These are phyloP conservation scores for Ceratocystis albifundus DNA, from an alignment of 2,329 filamentous ascomycete genomes.

Conservation along the genomic window DNA sequence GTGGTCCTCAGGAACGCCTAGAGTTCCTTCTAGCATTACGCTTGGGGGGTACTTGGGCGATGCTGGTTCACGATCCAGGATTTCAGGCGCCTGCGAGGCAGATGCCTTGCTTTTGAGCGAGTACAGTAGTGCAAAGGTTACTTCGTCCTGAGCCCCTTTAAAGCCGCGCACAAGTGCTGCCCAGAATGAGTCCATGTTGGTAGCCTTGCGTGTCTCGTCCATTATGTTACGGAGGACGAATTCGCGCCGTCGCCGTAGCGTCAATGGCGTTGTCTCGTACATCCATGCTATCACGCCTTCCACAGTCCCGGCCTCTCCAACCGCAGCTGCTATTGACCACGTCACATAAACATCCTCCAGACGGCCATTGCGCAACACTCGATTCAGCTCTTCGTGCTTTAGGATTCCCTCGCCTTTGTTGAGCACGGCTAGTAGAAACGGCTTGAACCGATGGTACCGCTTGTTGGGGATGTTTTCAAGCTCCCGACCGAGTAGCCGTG, in stretches of 20 bases:
- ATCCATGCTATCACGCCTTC: slow-evolving; percentile 68
- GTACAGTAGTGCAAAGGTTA: slow-evolving; percentile 67
- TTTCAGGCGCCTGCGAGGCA: slow-evolving; percentile 34
- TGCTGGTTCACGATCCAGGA: background rate
- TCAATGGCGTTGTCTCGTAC: slow-evolving; percentile 69
- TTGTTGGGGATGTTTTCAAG: slow-evolving; percentile 61
- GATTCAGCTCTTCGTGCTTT: slow-evolving; percentile 72
- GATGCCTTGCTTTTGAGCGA: slow-evolving; percentile 59
- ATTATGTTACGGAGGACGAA: slow-evolving; percentile 65
- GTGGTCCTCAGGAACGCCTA: slow-evolving; percentile 58
- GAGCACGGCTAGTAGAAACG: slow-evolving; percentile 55
- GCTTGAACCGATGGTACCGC: slow-evolving; percentile 60
- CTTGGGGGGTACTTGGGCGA: slow-evolving; percentile 43
- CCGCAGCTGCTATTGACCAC: slow-evolving; percentile 68
- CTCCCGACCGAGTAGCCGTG: slow-evolving; percentile 58
- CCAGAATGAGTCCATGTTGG: slow-evolving; percentile 65
- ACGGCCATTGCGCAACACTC: slow-evolving; percentile 56
- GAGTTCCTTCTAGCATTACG: slow-evolving; percentile 57
- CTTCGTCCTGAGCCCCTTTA: slow-evolving; percentile 62
- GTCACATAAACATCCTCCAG: slow-evolving; percentile 74
- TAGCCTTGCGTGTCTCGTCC: slow-evolving; percentile 60
- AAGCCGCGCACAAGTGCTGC: slow-evolving; percentile 55
- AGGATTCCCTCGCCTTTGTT: slow-evolving; percentile 65
- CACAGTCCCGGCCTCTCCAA: slow-evolving; percentile 62
- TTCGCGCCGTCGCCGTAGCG: slow-evolving; percentile 70